phyloP scores from a whole-genome alignment of 768 basidiomycete genomes.

The Collybiopsis confluens region DNA sequence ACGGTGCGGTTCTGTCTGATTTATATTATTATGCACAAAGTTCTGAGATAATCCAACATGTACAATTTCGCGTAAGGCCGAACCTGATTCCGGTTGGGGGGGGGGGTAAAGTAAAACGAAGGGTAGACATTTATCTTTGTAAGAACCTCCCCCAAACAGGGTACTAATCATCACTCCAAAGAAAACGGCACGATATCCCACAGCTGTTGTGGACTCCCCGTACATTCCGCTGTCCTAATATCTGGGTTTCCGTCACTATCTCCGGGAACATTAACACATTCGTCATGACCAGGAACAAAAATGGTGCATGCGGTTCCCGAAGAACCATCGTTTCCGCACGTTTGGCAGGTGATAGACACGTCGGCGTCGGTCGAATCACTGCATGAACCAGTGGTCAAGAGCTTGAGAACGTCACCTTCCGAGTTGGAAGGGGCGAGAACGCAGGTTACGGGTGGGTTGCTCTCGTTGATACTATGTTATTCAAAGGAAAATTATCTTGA shows the following conservation, averaged over 20 bases:
- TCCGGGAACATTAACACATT: conserved; percentile 3
- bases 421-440: not conserved
- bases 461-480: not conserved
- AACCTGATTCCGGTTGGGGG: too few relatives aligned
- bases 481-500: not conserved
- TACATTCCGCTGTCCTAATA: not conserved
- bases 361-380: not conserved
- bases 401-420: too few relatives aligned
- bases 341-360: not conserved
- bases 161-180: too few relatives aligned
- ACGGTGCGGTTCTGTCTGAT: too few relatives aligned
- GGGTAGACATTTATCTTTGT: too few relatives aligned
- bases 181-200: not conserved
- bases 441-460: not conserved
- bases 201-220: not conserved
- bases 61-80: too few relatives aligned
- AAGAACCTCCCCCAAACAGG: too few relatives aligned
- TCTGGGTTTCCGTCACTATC: not conserved
- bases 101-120: too few relatives aligned
- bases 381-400: not conserved
- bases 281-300: not conserved
- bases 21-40: too few relatives aligned
- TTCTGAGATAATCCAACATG: too few relatives aligned
- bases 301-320: not conserved
- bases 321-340: not conserved